Evolutionary conservation across 495 filamentous ascomycete genomes (phyloP).

Genomic region (Usnea hakonensis): DNA sequence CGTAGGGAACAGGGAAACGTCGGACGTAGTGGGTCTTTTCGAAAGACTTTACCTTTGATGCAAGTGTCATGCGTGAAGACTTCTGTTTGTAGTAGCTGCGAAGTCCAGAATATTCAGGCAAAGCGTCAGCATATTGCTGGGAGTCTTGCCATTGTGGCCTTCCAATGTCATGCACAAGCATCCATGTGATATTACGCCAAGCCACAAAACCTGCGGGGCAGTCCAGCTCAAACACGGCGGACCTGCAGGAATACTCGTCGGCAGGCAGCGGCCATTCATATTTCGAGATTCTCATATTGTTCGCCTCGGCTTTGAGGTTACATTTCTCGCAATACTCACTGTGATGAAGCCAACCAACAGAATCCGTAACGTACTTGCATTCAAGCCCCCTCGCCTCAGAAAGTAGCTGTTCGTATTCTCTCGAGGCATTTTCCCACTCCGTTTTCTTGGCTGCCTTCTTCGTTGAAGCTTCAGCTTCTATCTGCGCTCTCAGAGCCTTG

Average conservation of each 20-base stretch:
- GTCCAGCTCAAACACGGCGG: not conserved
- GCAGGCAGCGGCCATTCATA: not conserved
- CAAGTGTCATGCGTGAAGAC: not conserved
- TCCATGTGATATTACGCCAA: slow-evolving; percentile 12
- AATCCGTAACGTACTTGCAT: not conserved
- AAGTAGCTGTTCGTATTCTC: not conserved
- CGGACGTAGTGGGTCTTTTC: slow-evolving; percentile 1
- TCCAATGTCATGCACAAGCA: slow-evolving; percentile 10
- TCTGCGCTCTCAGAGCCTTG: not conserved
- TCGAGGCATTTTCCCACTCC: not conserved
- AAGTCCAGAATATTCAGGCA: slow-evolving; percentile 3
- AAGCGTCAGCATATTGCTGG: not conserved
- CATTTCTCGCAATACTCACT: not conserved
- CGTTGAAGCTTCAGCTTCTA: not conserved
- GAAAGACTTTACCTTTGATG: slow-evolving; percentile 3
- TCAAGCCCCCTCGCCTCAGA: not conserved
- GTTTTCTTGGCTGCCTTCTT: not conserved
- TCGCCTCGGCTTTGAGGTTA: not conserved
- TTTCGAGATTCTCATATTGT: not conserved
- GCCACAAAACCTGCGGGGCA: not conserved
- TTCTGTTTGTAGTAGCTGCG: not conserved
- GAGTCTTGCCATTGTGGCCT: not conserved
- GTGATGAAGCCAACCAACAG: not conserved
- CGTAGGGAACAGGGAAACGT: not conserved
- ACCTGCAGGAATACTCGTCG: not conserved